Evolutionary conservation across 2,329 filamentous ascomycete genomes (phyloP), one percentile per base, ranked within the genome.

Genomic region (Cladosporium sp.): DNA sequence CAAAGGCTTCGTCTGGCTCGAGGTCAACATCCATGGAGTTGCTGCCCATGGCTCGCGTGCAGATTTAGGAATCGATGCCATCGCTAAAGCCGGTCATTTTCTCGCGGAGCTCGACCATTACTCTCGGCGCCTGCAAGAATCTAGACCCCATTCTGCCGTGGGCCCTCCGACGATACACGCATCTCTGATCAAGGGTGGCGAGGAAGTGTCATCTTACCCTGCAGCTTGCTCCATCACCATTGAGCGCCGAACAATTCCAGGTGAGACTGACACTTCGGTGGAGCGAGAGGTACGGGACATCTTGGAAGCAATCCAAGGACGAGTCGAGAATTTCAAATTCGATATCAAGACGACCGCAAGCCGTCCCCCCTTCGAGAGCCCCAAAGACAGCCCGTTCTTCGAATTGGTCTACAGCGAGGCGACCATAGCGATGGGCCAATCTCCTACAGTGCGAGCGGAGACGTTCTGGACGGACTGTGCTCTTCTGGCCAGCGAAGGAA

Each of bases 1-100:
- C 22, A 49, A 49, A 15, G 45, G 45, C 16, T 45, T 45, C 32
- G 49, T 45, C 9, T 51, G 40, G 40, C 42, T 43, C 4, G 47
- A 43, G 12, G 47, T 50, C n/a, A 35, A 19, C 18, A 25, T 45
- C n/a, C 19, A 45, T 15, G 42, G 42, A 7, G 12, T 45, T 16
- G 42, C 42, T 4, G 19, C 30, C 18, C 42, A 45, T n/a, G 42
- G 42, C 3, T 45, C 42, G 3, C 20, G 42, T 25, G 42, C 42
- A 1, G 42, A 45, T 45, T 30, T 45, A 7, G 42, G 42, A 7
- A 30, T 45, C 12, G 42, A 45, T 15, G 29, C 42, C 3, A 45
- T 45, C 32, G 20, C 27, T 19, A 45, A 45, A 45, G 42, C 42
- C 7, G 42, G 42, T 6, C 42, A 45, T 16, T 45, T 45, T 30